Evolutionary conservation across 371 early-diverging fungal genomes (phyloP), one percentile per base, ranked within the genome.

Genomic region (Mortierella sp.): DNA sequence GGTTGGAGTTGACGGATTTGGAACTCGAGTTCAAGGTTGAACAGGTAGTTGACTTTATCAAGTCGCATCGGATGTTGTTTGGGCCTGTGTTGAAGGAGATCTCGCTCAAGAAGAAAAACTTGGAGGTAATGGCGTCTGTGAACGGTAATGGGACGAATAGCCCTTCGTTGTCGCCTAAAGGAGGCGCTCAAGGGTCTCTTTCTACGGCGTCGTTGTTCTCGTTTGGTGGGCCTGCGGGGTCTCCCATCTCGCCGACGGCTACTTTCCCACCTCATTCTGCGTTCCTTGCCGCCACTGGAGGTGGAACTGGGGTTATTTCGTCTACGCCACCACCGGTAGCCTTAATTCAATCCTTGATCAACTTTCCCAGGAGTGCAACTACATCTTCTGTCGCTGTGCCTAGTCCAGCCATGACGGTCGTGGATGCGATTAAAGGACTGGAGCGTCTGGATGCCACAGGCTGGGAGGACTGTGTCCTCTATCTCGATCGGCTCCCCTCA

Each of bases 1-100:
- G 74, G 14, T 74, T 85, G n/a, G 86, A 85, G 69, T 26, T 85
- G 51, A 78, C 81, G 31, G 86, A 81, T 50, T 61, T 85, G 70
- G 79, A 78, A 14, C 57, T 34, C 16, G 77, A 71, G n/a, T 73
- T 73, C 50, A 34, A n/a, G 21, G 73, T 75, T 14, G 81, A 81
- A 8, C 40, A 48, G 67, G 54, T 79, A 1, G 54, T 81, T 0
- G 86, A 85, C 37, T 81, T 85, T 69, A 71, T 85, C 28, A 78
- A 78, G 37, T 85, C 79, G 31, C 86, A 85, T 74, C 73, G 86
- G 16, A 75, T 81, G 73, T 37, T 81, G 16, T 78, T 81, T 71
- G 86, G 86, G 9, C 81, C 75, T 5, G 64, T 76, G n/a, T 44
- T 84, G 55, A 83, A 69, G 72, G 77, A 79, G 34, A 54, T 80